A percentile compares a stretch with the other conserved stretches of the same genome.
phyloP scores from a whole-genome alignment of 2,329 filamentous ascomycete genomes.

The Dactylellina sp. region DNA sequence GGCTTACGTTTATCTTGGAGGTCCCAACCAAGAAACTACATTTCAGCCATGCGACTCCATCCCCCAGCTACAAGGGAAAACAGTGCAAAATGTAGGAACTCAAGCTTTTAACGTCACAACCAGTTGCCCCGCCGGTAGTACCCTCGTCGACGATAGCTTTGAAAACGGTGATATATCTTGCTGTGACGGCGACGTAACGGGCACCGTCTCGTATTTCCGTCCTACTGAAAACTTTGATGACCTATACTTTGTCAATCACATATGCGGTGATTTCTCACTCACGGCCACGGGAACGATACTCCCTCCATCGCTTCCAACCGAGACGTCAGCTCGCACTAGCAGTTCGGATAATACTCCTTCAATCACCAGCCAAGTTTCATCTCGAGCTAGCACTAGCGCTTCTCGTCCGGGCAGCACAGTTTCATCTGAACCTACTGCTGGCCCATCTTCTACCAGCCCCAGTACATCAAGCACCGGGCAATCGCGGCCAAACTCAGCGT shows the following conservation, averaged over 20 bases:
- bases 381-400: neutral
- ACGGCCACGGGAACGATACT: neutral
- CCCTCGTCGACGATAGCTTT: neutral
- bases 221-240: neutral
- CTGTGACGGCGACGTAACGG: neutral
- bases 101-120: conserved; percentile 8
- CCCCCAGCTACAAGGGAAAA: conserved; percentile 4
- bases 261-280: conserved; percentile 2
- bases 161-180: neutral
- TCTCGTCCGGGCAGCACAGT: neutral
- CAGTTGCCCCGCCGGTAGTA: neutral
- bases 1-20: neutral
- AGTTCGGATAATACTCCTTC: neutral
- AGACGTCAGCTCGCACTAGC: neutral
- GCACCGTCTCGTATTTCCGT: neutral
- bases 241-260: neutral
- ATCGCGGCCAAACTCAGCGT: neutral
- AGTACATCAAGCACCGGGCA: neutral
- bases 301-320: neutral
- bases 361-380: neutral
- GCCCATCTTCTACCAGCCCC: neutral
- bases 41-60: neutral
- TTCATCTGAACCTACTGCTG: neutral
- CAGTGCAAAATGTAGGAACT: neutral
- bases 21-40: neutral